A percentile compares a stretch with the other conserved stretches of the same genome.
phyloP scores from a whole-genome alignment of 441 rosid species.

The Arabidopsis lyrata region DNA sequence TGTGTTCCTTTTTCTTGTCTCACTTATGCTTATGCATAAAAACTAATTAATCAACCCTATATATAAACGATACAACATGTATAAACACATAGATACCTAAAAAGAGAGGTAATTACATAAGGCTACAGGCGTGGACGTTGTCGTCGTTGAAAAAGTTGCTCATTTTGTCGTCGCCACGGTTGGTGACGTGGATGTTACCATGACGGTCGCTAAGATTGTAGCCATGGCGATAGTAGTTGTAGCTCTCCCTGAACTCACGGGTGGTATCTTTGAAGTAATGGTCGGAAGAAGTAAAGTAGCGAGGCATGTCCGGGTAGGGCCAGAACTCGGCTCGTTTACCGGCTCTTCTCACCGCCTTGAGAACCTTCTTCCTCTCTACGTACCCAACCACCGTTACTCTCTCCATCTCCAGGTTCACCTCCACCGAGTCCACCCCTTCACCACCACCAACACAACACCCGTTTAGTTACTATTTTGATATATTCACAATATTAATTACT shows the following conservation, averaged over 20 bases:
- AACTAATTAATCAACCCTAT: conserved; percentile 1
- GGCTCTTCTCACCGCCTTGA: conserved; percentile 82
- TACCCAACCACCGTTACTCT: conserved; percentile 87
- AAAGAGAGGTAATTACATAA: conserved; percentile 57
- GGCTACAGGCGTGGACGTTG: conserved; percentile 84
- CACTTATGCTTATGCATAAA: no score
- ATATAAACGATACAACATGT: not conserved
- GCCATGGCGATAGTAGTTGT: conserved; percentile 87
- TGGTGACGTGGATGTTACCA: conserved; percentile 73
- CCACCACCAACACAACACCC: conserved; percentile 12
- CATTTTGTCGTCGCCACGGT: conserved; percentile 88
- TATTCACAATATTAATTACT: not conserved
- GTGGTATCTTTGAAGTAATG: conserved; percentile 84
- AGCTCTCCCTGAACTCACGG: conserved; percentile 82
- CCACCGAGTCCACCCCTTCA: conserved; percentile 87
- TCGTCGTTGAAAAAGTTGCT: conserved; percentile 97
- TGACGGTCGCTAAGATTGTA: conserved; percentile 77
- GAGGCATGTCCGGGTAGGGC: conserved; percentile 88
- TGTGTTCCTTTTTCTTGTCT: no score
- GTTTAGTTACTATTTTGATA: not conserved
- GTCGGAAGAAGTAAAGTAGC: conserved; percentile 80
- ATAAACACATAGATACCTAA: not conserved
- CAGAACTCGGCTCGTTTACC: conserved; percentile 96
- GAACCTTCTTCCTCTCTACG: conserved; percentile 87
- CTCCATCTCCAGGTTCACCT: conserved; percentile 77